Evolutionary conservation across 148 eudicot species (phyloP).

Genomic region (Rhododendron ovatum): DNA sequence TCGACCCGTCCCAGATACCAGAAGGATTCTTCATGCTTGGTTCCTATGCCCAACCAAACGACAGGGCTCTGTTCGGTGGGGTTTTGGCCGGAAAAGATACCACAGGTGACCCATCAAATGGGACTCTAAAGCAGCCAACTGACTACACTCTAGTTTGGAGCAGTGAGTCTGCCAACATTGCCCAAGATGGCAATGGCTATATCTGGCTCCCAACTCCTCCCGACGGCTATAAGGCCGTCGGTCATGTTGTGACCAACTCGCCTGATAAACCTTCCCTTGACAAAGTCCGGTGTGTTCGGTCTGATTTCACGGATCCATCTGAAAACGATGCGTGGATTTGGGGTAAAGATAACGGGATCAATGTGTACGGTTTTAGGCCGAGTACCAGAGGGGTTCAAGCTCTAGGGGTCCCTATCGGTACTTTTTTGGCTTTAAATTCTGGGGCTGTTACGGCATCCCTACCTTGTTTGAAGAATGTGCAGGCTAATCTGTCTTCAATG

Average conservation of each 20-base stretch:
- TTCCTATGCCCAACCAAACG: constrained; percentile 43
- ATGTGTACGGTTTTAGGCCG: constrained; percentile 22
- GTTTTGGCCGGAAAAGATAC: constrained; percentile 37
- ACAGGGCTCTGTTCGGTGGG: constrained; percentile 26
- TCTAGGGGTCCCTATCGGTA: constrained; percentile 23
- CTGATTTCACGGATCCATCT: constrained; percentile 25
- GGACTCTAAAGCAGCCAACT: constrained; percentile 21
- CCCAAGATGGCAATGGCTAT: constrained; percentile 33
- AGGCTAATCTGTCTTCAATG: constrained; percentile 15
- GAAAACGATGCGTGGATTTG: constrained; percentile 27
- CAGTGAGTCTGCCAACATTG: constrained; percentile 24
- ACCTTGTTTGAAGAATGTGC: constrained; percentile 30
- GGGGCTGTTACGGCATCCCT: neutral
- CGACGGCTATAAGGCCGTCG: constrained; percentile 34
- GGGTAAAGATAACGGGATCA: constrained; percentile 20
- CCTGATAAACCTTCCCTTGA: constrained; percentile 29
- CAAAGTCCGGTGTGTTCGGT: constrained; percentile 31
- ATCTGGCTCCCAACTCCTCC: constrained; percentile 39
- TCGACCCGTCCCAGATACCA: constrained; percentile 37
- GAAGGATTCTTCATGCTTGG: constrained; percentile 42
- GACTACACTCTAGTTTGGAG: constrained; percentile 46
- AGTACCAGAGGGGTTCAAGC: constrained; percentile 25
- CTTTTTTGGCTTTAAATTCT: constrained; percentile 24
- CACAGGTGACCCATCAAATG: constrained; percentile 16
- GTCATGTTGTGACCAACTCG: constrained; percentile 26